Base-by-base conservation (phyloP, 1,139 yeast genomes). In the Magnusiomyces magnusii region DNA sequence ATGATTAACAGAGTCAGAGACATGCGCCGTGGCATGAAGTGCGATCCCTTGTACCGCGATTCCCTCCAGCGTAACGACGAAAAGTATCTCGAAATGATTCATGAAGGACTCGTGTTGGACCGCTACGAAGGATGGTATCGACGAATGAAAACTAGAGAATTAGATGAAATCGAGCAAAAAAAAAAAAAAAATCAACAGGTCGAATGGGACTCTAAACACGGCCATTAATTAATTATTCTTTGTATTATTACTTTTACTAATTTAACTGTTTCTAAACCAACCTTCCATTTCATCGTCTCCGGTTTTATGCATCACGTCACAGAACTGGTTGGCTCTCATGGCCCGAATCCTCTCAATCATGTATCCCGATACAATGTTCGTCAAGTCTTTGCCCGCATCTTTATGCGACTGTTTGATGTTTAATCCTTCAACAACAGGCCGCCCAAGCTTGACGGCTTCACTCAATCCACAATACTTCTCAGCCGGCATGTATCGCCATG, bases 1-100 rank as follows among this genome's bases (percentile, higher is more conserved):
- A 60, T 62, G 57, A 62, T 66, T 54, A 70, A 71, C 53, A 66
- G 73, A 28, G 69, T 74, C 41, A 66, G 70, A 19, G 61, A 58
- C 9, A 58, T 66, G 61, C 66, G 75, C 10, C 58, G 54, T 34
- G 56, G 55, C 15, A 57, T 55, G 34, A 54, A 31, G 13, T 70
- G 72, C 59, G 69, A 69, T 63, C 58, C 62, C 21, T 50, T 66
- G 28, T 53, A 53, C 28, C 3, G 21, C 17, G 47, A 44, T 13
- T n/a, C 17, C 19, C 24, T 36, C 2, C 49, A 39, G n/a, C 44
- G 27, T 15, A 28, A 51, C n/a, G 49, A 36, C 24, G 55, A 5
- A 1, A 28, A 19, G 5, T 50, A 50, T 27, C 17, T 50, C 15
- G 17, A 50, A 17, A 15, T 19, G 2, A 27, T 50, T 9, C 10